These are phyloP conservation scores for Irpex rosettiformis DNA, from an alignment of 1,284 basidiomycete genomes.

Conservation along the genomic window DNA sequence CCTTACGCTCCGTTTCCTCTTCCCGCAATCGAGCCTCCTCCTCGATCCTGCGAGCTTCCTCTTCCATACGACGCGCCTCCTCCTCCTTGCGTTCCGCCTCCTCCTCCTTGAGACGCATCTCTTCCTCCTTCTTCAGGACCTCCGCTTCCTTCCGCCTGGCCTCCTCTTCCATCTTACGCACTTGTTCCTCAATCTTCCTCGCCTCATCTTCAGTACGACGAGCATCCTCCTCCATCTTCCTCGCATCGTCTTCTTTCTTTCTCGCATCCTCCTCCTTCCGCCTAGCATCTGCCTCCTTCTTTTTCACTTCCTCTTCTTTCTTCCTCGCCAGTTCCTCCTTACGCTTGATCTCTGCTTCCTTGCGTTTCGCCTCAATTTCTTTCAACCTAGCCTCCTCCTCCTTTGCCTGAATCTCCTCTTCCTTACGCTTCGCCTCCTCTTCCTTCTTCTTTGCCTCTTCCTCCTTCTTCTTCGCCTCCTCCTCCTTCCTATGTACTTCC, in stretches of 20 bases:
- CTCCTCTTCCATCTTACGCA: conserved; percentile 5
- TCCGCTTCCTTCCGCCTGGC: conserved; percentile 12
- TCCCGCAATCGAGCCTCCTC: conserved; percentile 11
- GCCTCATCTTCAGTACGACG: conserved; percentile 14
- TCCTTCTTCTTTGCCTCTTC: conserved; percentile 8
- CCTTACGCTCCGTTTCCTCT: conserved; percentile 21
- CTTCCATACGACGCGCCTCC: conserved; percentile 15
- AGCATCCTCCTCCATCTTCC: conserved; percentile 28
- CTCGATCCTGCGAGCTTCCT: conserved; percentile 12
- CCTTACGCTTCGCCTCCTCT: conserved; percentile 3
- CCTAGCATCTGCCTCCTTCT: conserved; percentile 8
- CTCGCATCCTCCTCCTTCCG: conserved; percentile 12
- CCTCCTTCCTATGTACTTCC: conserved; percentile 16
- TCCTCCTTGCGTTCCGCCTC: conserved; percentile 25
- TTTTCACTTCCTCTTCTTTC: conserved; percentile 18
- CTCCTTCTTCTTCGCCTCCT: conserved; percentile 12
- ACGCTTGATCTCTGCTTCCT: conserved; percentile 12
- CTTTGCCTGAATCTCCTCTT: conserved; percentile 6
- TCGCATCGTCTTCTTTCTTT: conserved; percentile 18
- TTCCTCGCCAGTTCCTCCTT: conserved; percentile 11
- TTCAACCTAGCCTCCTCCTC: conserved; percentile 6
- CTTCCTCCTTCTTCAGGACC: conserved; percentile 15
- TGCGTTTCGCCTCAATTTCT: conserved; percentile 1
- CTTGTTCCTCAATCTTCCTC: conserved; percentile 15
- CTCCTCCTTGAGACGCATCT: conserved; percentile 18